phyloP scores from a whole-genome alignment of 1,139 yeast species.

The Candida neerlandica region DNA sequence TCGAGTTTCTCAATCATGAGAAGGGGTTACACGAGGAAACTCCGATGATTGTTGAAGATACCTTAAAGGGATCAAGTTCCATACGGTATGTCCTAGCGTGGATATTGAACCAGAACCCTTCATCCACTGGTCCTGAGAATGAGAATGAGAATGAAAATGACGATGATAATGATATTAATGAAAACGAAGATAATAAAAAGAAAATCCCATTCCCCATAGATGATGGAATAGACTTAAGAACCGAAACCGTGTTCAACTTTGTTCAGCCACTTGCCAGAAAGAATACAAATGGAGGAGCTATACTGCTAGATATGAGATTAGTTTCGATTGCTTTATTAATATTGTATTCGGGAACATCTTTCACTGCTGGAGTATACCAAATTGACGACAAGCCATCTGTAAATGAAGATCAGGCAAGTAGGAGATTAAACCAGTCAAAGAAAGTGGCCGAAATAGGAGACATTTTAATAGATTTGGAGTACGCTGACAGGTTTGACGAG shows the following conservation, averaged over 20 bases:
- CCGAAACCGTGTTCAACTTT: constrained; percentile 56
- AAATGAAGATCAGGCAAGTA: constrained; percentile 20
- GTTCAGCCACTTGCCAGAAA: constrained; percentile 65
- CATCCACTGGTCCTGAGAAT: constrained; percentile 23
- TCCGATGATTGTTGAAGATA: constrained; percentile 52
- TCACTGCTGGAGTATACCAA: constrained; percentile 19
- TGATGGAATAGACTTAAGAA: constrained; percentile 53
- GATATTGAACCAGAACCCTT: constrained; percentile 51
- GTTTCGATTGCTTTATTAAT: constrained; percentile 32
- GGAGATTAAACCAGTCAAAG: constrained; percentile 26
- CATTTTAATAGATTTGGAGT: constrained; percentile 56
- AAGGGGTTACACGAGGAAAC: constrained; percentile 33
- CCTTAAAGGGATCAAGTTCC: constrained; percentile 65
- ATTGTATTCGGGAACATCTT: constrained; percentile 27
- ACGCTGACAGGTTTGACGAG: constrained; percentile 71
- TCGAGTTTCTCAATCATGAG: constrained; percentile 50
- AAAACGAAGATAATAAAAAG: constrained; percentile 3
- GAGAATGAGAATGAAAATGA: constrained; percentile 21
- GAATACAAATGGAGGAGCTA: constrained; percentile 56
- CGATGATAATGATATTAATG: constrained; percentile 21
- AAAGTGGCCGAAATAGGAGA: constrained; percentile 50
- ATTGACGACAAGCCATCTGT: constrained; percentile 16
- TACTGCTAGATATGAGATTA: constrained; percentile 55
- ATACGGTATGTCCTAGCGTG: constrained; percentile 63
- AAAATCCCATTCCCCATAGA: constrained; percentile 21